Percentiles rank a stretch among this genome's conserved stretches.
Conservation (phyloP, 1,139 yeast genomes). For the Blastobotrys apis region DNA sequence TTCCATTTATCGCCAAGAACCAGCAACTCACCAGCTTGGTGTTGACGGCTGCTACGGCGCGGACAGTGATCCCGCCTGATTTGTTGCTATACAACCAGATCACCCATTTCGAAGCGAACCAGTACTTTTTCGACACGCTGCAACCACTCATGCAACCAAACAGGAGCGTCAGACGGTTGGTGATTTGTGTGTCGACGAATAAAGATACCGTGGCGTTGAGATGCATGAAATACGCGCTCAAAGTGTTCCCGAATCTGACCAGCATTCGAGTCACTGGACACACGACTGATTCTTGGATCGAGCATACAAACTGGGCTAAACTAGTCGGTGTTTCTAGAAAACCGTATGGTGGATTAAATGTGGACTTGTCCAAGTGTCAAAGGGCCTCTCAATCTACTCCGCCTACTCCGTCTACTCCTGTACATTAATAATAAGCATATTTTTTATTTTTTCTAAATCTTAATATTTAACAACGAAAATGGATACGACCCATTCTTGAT, state of each 20-base stretch:
- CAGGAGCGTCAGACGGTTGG: neutral
- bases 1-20: slow-evolving; percentile 8
- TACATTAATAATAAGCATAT: neutral
- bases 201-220: slow-evolving; percentile 9
- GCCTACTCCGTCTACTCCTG: neutral
- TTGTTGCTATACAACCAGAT: slow-evolving; percentile 3
- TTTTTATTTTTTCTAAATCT: neutral
- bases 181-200: slow-evolving; percentile 9
- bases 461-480: slow-evolving; percentile 36
- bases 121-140: slow-evolving; percentile 7
- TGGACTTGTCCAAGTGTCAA: slow-evolving; percentile 9
- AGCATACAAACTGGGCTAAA: slow-evolving; percentile 10
- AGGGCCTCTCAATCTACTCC: neutral
- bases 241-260: slow-evolving; percentile 5
- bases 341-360: neutral
- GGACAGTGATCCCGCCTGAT: slow-evolving; percentile 5
- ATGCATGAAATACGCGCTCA: slow-evolving; percentile 8
- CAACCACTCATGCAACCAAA: slow-evolving; percentile 4
- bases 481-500: slow-evolving; percentile 59
- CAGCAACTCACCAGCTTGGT: neutral
- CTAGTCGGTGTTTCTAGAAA: slow-evolving; percentile 9
- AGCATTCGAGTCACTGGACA: slow-evolving; percentile 9
- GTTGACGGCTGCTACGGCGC: slow-evolving; percentile 3
- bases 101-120: slow-evolving; percentile 7
- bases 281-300: slow-evolving; percentile 12